Evolutionary conservation across 768 basidiomycete species (phyloP).

Genomic region (Auriscalpium vulgare): DNA sequence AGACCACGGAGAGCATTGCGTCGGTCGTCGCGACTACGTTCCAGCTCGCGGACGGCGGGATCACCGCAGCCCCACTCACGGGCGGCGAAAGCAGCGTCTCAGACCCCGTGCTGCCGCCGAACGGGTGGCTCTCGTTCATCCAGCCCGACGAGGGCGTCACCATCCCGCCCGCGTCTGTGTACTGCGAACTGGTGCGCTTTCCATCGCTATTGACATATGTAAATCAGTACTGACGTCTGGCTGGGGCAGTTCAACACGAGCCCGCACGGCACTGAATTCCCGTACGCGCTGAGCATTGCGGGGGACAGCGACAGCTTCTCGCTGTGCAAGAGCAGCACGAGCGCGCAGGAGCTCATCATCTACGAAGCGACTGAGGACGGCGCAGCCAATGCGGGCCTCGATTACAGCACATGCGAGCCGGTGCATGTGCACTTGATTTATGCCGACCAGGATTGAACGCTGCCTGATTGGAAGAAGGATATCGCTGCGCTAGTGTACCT

Average conservation of each 20-base stretch:
- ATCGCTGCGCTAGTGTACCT: too few relatives aligned
- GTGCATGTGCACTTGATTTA: background rate
- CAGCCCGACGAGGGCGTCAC: background rate
- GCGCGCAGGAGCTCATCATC: background rate
- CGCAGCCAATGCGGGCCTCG: background rate
- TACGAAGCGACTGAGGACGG: background rate
- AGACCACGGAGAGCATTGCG: background rate
- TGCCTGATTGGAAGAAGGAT: too few relatives aligned
- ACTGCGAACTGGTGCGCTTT: conserved; percentile 2
- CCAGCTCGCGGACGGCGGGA: background rate
- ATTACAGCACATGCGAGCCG: background rate
- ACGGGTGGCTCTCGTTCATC: background rate
- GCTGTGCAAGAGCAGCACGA: background rate
- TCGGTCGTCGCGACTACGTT: background rate
- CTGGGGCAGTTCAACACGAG: background rate
- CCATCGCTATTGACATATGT: too few relatives aligned
- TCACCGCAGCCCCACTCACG: background rate
- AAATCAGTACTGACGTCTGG: too few relatives aligned
- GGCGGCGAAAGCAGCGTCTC: background rate
- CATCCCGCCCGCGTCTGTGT: background rate
- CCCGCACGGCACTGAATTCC: background rate
- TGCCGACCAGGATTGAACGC: background rate
- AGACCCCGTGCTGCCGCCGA: background rate
- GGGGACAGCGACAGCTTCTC: background rate
- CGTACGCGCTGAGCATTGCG: background rate